Conservation (phyloP, 176 grass and related monocot genomes). For the Otatea glauca region DNA sequence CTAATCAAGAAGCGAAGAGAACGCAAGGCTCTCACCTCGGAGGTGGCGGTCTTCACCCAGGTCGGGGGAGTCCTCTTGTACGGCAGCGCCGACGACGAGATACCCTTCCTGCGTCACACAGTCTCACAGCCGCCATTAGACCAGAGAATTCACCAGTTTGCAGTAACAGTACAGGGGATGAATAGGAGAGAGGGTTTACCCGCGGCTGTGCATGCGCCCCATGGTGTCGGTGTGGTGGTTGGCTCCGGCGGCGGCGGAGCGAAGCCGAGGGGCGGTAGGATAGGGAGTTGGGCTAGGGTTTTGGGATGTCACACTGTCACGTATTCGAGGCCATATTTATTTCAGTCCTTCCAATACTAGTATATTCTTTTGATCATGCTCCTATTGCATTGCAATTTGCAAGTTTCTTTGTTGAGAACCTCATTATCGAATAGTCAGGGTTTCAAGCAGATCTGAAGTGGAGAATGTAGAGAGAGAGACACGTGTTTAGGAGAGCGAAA, state of each 20-base stretch:
- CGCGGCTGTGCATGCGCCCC: slow-evolving; percentile 93
- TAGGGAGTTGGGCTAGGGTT: slow-evolving; percentile 52
- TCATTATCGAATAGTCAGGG: no score
- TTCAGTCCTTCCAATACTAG: no score
- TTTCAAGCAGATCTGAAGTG: no score
- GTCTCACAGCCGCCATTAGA: slow-evolving; percentile 30
- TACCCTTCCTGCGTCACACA: slow-evolving; percentile 63
- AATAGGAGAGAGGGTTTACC: slow-evolving; percentile 32
- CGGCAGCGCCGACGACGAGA: slow-evolving; percentile 84
- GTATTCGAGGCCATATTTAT: no score
- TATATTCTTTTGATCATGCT: no score
- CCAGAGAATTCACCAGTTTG: background rate
- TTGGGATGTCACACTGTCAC: background rate
- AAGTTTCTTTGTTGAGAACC: no score
- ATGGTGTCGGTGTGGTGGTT: slow-evolving; percentile 51
- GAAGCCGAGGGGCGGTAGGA: slow-evolving; percentile 42
- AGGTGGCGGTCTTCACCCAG: slow-evolving; percentile 71
- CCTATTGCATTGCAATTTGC: no score
- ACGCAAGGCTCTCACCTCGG: slow-evolving; percentile 45
- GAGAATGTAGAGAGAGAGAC: no score
- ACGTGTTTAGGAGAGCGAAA: no score
- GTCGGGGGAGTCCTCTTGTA: slow-evolving; percentile 84
- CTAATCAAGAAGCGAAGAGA: background rate
- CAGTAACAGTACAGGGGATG: background rate
- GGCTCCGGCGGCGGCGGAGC: slow-evolving; percentile 46